Evolutionary conservation across 176 grass and related monocot genomes (phyloP).

Genomic region (Lolium rigidum): DNA sequence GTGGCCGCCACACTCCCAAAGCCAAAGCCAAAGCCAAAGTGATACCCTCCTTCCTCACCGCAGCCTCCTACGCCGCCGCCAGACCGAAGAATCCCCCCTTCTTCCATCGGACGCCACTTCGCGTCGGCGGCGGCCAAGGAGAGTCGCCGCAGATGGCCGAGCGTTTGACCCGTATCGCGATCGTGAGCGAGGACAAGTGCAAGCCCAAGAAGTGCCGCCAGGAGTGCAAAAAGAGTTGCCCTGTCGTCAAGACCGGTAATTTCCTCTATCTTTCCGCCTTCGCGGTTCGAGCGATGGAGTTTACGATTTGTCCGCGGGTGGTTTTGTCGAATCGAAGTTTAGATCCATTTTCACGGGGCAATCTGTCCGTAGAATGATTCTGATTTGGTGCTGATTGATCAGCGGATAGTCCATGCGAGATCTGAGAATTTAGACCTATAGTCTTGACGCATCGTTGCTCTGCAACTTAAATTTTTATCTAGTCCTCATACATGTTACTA

Average conservation of each 20-base stretch:
- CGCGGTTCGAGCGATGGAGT: neutral
- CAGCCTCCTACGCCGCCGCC: constrained; percentile 41
- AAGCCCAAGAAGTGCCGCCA: constrained; percentile 99
- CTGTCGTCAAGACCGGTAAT: constrained; percentile 93
- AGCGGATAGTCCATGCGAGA: constrained; percentile 22
- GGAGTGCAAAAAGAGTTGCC: constrained; percentile 99
- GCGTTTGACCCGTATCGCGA: constrained; percentile 91
- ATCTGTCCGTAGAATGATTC: neutral
- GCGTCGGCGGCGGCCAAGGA: neutral
- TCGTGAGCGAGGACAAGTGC: constrained; percentile 93
- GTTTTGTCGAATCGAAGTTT: neutral
- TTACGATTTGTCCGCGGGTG: neutral
- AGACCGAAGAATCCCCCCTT: neutral
- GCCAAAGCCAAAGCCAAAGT: constrained; percentile 7
- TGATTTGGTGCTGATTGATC: constrained; percentile 4
- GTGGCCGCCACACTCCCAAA: constrained; percentile 47
- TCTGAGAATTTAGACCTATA: neutral
- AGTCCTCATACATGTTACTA: neutral
- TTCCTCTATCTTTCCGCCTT: neutral
- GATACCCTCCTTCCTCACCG: constrained; percentile 30
- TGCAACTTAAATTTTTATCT: neutral
- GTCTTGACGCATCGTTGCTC: neutral
- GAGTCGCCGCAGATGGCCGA: constrained; percentile 63
- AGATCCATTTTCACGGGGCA: constrained; percentile 16
- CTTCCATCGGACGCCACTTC: constrained; percentile 5